Percentiles rank a stretch among this genome's conserved stretches.
These are phyloP conservation scores for Periconia macrospinosa DNA, from an alignment of 2,329 filamentous ascomycete species.

Conservation along the genomic window DNA sequence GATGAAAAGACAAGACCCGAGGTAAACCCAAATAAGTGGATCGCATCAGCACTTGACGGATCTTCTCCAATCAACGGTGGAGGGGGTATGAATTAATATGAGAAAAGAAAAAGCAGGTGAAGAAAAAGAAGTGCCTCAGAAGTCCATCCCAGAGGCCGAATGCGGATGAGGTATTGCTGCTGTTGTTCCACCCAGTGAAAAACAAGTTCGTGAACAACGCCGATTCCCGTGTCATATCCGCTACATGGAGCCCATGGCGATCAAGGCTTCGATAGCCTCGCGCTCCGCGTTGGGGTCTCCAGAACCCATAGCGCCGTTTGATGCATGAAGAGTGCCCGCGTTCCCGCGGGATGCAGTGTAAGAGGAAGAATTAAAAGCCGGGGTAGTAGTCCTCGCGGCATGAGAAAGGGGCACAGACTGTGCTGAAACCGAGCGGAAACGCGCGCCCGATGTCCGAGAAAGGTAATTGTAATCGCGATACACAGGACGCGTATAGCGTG, in stretches of 20 bases:
- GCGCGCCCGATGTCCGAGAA: slow-evolving; percentile 37
- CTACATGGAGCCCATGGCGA: slow-evolving; percentile 73
- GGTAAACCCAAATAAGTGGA: slow-evolving; percentile 28
- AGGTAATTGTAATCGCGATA: slow-evolving; percentile 44
- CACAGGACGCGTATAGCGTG: slow-evolving; percentile 25
- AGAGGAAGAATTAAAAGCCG: slow-evolving; percentile 29
- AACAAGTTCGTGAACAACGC: slow-evolving; percentile 14
- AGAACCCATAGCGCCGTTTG: slow-evolving; percentile 28
- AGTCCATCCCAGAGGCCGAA: slow-evolving; percentile 18
- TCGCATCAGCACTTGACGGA: slow-evolving; percentile 47
- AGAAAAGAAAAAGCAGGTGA: neutral
- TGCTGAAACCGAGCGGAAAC: slow-evolving; percentile 25
- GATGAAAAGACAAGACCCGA: slow-evolving; percentile 24
- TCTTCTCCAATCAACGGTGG: slow-evolving; percentile 25
- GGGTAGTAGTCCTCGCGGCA: slow-evolving; percentile 21
- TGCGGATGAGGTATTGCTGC: slow-evolving; percentile 6
- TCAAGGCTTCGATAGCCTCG: slow-evolving; percentile 78
- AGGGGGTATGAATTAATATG: slow-evolving; percentile 10
- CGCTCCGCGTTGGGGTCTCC: slow-evolving; percentile 64
- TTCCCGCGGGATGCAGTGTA: slow-evolving; percentile 36
- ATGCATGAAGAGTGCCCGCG: slow-evolving; percentile 28
- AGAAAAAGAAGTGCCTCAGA: slow-evolving; percentile 4
- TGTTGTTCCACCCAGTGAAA: slow-evolving; percentile 8
- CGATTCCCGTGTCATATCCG: slow-evolving; percentile 16
- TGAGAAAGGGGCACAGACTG: slow-evolving; percentile 22